Conservation (phyloP, 148 eudicot genomes). For the Spergularia marina region DNA sequence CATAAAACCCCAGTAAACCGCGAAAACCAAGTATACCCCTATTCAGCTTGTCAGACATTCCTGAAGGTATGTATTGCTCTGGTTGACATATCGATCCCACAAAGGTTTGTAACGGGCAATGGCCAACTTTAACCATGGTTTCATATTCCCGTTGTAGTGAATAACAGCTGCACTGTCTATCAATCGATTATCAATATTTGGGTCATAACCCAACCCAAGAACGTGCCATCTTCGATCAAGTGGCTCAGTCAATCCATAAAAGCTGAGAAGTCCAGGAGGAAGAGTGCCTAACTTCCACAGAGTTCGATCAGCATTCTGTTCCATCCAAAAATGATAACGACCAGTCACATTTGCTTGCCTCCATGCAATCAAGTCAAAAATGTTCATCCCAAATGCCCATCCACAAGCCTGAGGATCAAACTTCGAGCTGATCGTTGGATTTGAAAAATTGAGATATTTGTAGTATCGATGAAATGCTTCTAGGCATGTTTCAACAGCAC, state of each 20-base stretch:
- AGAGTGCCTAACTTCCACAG: constrained; percentile 80
- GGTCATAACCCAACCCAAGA: constrained; percentile 69
- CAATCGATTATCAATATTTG: constrained; percentile 61
- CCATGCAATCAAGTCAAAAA: constrained; percentile 75
- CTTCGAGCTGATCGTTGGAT: constrained; percentile 61
- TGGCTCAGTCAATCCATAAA: constrained; percentile 75
- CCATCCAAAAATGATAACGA: constrained; percentile 63
- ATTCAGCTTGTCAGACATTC: constrained; percentile 54
- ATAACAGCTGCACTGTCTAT: constrained; percentile 75
- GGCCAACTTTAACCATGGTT: constrained; percentile 74
- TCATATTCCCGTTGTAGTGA: constrained; percentile 80
- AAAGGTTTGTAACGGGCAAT: constrained; percentile 54
- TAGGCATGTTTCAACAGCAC: constrained; percentile 85
- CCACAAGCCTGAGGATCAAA: constrained; percentile 87
- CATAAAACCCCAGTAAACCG: constrained; percentile 21
- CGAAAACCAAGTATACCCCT: background rate
- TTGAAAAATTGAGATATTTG: constrained; percentile 74
- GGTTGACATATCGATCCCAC: constrained; percentile 61
- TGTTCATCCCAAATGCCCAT: constrained; percentile 85
- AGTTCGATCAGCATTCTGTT: constrained; percentile 50
- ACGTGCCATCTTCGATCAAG: constrained; percentile 90
- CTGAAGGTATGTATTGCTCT: constrained; percentile 49
- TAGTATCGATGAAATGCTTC: constrained; percentile 72
- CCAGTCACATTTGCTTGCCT: constrained; percentile 60
- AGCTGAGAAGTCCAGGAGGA: constrained; percentile 70